Evolutionary conservation across 768 basidiomycete genomes (phyloP).

Genomic region (Tubosaeta sp.): DNA sequence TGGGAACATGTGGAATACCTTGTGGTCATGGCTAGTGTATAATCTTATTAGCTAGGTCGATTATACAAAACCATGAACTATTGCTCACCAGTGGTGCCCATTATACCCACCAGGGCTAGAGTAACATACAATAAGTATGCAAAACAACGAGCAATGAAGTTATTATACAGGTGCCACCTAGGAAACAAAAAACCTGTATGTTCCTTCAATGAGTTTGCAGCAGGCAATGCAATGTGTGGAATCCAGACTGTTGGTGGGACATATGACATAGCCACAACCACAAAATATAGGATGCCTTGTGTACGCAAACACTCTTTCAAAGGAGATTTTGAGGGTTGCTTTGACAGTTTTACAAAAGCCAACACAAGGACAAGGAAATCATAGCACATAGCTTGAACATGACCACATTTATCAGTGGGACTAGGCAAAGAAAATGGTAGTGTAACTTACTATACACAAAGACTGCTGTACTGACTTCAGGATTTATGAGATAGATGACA

Average conservation of each 20-base stretch:
- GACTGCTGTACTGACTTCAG: not conserved
- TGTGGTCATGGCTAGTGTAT: slow-evolving; percentile 4
- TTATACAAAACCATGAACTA: not conserved
- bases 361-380: slow-evolving; percentile 19
- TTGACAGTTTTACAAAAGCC: slow-evolving; percentile 11
- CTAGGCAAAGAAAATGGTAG: not conserved
- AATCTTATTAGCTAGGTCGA: not conserved
- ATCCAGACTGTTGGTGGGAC: slow-evolving; percentile 10
- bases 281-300: slow-evolving; percentile 18
- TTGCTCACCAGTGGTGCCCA: slow-evolving; percentile 4
- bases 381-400: slow-evolving; percentile 11
- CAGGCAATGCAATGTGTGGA: no score
- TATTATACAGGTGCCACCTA: slow-evolving; percentile 6
- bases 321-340: slow-evolving; percentile 4
- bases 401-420: not conserved
- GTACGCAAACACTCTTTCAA: slow-evolving; percentile 7
- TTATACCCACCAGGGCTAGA: slow-evolving; percentile 6
- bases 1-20: not conserved
- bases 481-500: not conserved
- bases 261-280: slow-evolving; percentile 8
- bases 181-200: slow-evolving; percentile 9
- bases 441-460: slow-evolving; percentile 15
- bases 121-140: not conserved
- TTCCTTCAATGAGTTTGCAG: not conserved
- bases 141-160: not conserved